A percentile compares a stretch with the other conserved stretches of the same genome.
phyloP scores from a whole-genome alignment of 768 basidiomycete genomes.

The Lactifluus pinguis region DNA sequence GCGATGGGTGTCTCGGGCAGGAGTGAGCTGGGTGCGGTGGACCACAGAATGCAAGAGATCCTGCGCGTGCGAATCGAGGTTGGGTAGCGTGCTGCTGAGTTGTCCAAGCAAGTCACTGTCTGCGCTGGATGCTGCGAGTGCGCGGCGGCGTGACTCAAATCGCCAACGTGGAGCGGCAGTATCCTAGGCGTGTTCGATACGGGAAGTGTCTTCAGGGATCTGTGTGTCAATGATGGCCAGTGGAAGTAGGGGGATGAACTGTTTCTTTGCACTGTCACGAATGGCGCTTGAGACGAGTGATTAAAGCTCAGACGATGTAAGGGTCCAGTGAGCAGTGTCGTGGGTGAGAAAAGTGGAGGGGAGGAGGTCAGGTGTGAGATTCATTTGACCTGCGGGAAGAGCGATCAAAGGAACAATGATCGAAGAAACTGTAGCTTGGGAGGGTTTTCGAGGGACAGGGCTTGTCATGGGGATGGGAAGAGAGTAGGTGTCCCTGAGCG shows the following conservation, averaged over 20 bases:
- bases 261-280: slow-evolving; percentile 19
- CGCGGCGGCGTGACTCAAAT: slow-evolving; percentile 15
- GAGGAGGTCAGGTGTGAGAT: slow-evolving; percentile 12
- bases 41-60: slow-evolving; percentile 51
- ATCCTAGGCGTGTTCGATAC: slow-evolving; percentile 10
- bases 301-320: slow-evolving; percentile 18
- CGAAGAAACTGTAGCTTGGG: slow-evolving; percentile 1
- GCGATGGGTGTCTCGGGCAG: slow-evolving; percentile 55
- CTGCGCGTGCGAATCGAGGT: slow-evolving; percentile 22
- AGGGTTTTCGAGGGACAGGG: not conserved
- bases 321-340: slow-evolving; percentile 20
- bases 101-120: slow-evolving; percentile 13
- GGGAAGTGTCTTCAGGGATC: not conserved
- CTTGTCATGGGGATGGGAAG: not conserved
- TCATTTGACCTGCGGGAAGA: slow-evolving; percentile 4
- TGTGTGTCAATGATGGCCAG: not conserved
- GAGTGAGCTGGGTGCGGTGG: slow-evolving; percentile 54
- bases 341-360: slow-evolving; percentile 17
- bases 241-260: slow-evolving; percentile 19
- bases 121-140: slow-evolving; percentile 13
- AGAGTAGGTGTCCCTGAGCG: slow-evolving; percentile 3
- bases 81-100: slow-evolving; percentile 8
- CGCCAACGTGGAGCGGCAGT: slow-evolving; percentile 14
- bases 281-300: slow-evolving; percentile 18
- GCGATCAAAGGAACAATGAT: not conserved